phyloP scores from a whole-genome alignment of 106 monocot genomes.

The Acorus gramineus region DNA sequence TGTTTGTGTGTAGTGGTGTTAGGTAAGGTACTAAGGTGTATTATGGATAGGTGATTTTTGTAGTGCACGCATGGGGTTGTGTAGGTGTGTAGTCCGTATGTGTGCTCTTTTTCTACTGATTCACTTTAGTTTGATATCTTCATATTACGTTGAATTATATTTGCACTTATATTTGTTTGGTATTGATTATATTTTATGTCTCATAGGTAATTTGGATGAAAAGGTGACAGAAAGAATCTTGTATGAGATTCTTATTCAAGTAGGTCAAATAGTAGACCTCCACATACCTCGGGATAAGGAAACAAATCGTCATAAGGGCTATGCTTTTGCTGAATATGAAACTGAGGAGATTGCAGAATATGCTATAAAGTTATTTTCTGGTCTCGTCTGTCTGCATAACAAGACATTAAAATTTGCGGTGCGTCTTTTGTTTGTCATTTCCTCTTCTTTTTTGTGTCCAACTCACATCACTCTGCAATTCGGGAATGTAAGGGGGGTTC shows the following conservation, averaged over 20 bases:
- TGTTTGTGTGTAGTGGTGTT: no score
- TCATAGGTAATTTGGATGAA: slow-evolving; percentile 93
- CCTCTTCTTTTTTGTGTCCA: not conserved
- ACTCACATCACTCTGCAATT: no score
- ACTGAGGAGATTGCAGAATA: slow-evolving; percentile 79
- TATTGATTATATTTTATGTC: slow-evolving; percentile 11
- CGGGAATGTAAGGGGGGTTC: no score
- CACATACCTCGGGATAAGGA: slow-evolving; percentile 82
- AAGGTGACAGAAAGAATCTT: slow-evolving; percentile 75
- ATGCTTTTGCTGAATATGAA: slow-evolving; percentile 92
- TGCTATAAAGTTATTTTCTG: slow-evolving; percentile 80
- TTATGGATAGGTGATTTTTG: no score
- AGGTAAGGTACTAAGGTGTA: no score
- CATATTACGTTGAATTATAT: no score
- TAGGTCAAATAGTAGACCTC: slow-evolving; percentile 77
- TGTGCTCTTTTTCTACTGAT: no score
- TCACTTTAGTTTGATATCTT: no score
- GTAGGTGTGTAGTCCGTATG: no score
- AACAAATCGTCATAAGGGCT: slow-evolving; percentile 64
- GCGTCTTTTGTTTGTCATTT: slow-evolving; percentile 27
- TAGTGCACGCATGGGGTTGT: no score
- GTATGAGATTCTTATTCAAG: slow-evolving; percentile 93
- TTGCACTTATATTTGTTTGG: no score
- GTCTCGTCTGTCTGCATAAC: slow-evolving; percentile 72
- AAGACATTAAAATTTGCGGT: slow-evolving; percentile 81